Conservation (phyloP, 148 eudicot genomes). For the Camellia japonica region DNA sequence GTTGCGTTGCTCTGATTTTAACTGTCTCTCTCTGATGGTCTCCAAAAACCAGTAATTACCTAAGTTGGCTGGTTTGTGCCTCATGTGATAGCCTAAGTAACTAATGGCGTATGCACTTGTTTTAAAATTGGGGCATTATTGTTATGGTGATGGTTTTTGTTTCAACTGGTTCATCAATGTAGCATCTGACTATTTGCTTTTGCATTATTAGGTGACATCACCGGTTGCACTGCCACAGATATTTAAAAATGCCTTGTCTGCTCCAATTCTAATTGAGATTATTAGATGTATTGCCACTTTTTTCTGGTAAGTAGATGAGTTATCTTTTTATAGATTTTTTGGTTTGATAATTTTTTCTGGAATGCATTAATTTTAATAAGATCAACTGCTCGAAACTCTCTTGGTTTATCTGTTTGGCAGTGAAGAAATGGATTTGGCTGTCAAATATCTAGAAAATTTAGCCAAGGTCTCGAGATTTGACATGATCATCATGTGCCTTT, state of each 20-base stretch:
- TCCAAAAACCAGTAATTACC: too few species aligned
- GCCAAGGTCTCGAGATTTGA: slow-evolving; percentile 76
- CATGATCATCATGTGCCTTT: slow-evolving; percentile 85
- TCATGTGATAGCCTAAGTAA: background rate
- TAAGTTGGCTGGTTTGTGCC: background rate
- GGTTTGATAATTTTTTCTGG: background rate
- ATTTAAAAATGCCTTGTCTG: slow-evolving; percentile 81
- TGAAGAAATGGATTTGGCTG: slow-evolving; percentile 66
- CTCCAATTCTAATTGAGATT: slow-evolving; percentile 72
- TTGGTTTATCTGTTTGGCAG: slow-evolving; percentile 35
- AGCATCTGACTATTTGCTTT: background rate
- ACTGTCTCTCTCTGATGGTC: background rate
- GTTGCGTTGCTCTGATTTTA: background rate
- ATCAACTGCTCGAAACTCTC: background rate
- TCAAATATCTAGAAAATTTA: slow-evolving; percentile 65
- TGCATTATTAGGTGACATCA: slow-evolving; percentile 58
- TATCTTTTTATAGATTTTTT: background rate
- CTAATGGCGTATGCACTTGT: background rate
- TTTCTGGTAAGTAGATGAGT: slow-evolving; percentile 46
- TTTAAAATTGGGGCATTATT: background rate
- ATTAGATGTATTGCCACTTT: slow-evolving; percentile 64
- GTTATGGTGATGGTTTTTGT: background rate
- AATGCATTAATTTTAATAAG: background rate
- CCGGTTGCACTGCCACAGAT: slow-evolving; percentile 70
- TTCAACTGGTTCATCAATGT: slow-evolving; percentile 11